Evolutionary conservation across 768 basidiomycete species (phyloP), one percentile per base, ranked within the genome.

Genomic region (Lactarius akahatsu): DNA sequence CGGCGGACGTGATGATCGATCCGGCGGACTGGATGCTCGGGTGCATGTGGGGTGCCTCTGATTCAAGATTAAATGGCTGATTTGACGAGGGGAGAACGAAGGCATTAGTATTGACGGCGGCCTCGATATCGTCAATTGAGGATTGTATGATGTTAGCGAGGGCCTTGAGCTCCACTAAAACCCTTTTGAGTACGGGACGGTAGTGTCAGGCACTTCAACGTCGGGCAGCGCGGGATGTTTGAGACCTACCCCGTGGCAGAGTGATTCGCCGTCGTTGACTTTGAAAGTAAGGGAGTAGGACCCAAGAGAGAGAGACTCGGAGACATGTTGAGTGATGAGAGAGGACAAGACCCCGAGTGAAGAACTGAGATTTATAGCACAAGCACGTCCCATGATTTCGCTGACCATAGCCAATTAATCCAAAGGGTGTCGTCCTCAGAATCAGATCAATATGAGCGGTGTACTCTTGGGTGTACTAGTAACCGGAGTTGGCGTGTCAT

Each of bases 111-210:
- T 20, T 43, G 41, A 20, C 18, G 41, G 11, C 41, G 11, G 16
- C 18, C 18, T 43, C 41, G 18, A 43, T 43, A 5, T 18, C 8
- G 18, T 61, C 23, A 0, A 61, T n/a, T 15, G 59, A 61, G 1
- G 59, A 28, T 43, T 61, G 38, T 38, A 61, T 61, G 38, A 61
- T 61, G 43, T 30, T 47, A 4, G 59, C 36, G 59, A 61, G 59
- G 28, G 59, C 16, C 41, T 61, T 61, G 0, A 61, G 59, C 43
- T 61, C 59, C 13, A 11, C 28, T 30, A 54, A 54, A 11, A 30
- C 52, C 9, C 52, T 52, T 41, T 16, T 13, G 16, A 23, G n/a
- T 11, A 18, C n/a, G 23, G 6, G 23, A 52, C n/a, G 26, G 2
- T 11, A 16, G 8, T 9, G 9, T 52, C 50, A 52, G 10, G 50